phyloP scores from a whole-genome alignment of 2,329 filamentous ascomycete genomes.

The Stachybotrys echinatus region DNA sequence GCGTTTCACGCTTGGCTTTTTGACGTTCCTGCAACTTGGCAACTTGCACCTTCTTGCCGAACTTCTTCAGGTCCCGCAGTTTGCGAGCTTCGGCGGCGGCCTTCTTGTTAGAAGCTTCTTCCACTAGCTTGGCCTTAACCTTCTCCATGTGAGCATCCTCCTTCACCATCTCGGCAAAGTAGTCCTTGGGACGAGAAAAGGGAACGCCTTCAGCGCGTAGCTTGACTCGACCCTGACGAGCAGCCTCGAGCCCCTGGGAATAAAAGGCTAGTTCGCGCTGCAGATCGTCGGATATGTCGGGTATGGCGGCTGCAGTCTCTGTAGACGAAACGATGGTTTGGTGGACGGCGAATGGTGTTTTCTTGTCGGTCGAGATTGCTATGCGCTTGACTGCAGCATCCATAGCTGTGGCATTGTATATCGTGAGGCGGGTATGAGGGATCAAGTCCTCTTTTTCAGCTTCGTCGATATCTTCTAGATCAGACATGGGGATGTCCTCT shows the following conservation, averaged over 20 bases:
- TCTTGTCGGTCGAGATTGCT: conserved; percentile 56
- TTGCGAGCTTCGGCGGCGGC: conserved; percentile 86
- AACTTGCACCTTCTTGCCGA: conserved; percentile 96
- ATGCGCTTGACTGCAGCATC: conserved; percentile 76
- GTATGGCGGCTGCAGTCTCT: conserved; percentile 61
- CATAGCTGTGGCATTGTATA: conserved; percentile 93
- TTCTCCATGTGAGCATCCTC: conserved; percentile 97
- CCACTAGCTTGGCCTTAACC: conserved; percentile 88
- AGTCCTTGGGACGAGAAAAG: conserved; percentile 87
- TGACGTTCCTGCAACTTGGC: conserved; percentile 92
- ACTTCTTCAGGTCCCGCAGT: conserved; percentile 95
- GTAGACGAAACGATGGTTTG: conserved; percentile 67
- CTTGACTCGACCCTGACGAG: conserved; percentile 63
- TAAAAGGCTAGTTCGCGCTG: conserved; percentile 92
- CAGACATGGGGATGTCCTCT: conserved; percentile 84
- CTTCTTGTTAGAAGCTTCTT: conserved; percentile 89
- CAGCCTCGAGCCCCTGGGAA: conserved; percentile 78
- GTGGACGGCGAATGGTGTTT: conserved; percentile 76
- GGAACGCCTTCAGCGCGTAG: conserved; percentile 77
- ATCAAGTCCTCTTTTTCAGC: conserved; percentile 83
- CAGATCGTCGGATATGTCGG: conserved; percentile 85
- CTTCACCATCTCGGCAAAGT: conserved; percentile 99
- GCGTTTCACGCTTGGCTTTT: conserved; percentile 84
- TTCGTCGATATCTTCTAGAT: conserved; percentile 71
- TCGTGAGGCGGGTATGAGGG: conserved; percentile 87